Base-by-base conservation (phyloP, 768 basidiomycete species). In the Hysterangium stoloniferum region DNA sequence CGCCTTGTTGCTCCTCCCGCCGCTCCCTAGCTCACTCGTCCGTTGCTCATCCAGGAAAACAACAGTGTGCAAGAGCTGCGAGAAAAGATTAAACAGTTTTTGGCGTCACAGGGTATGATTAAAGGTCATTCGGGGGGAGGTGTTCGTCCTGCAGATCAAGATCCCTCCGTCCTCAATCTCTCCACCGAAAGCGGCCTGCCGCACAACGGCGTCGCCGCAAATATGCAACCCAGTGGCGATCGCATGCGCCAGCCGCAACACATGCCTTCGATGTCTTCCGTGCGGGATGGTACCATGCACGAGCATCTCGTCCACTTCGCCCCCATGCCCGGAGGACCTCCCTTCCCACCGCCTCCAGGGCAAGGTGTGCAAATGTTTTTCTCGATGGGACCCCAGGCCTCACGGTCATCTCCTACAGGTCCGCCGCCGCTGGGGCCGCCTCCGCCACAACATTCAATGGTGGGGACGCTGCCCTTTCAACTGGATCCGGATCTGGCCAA, bases 101-200 rank as follows among this genome's bases (percentile, higher is more conserved):
- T 90, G 20, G 84, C 84, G 0, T 77, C 84, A 0, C 85, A 89
- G 63, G 87, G 87, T 42, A 86, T 89, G 85, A 89, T 91, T 66
- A 90, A 90, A 66, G 88, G 88, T 25, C 86, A 89, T 59, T 84
- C 87, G 17, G 83, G 83, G 50, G 69, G 82, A 24, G 81, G 78
- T 1, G 73, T 82, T 17, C 79, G 82, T 37, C 65, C 70, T 19
- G 59, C 70, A 31, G 82, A 82, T 1, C 75, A 75, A 15, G 80
- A 79, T 29, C 75, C 72, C 12, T 75, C 74, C 38, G 71, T 82
- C 51, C 71, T 86, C 28, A 56, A 38, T 22, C 45, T 52, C 13
- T 52, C 52, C 27, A 40, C 37, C 25, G 52, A 52, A 31, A 17
- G 22, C 12, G 44, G 44, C 22, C 5, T 27, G 9, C 12, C 33